Conservation (phyloP, 306 rosid species). For the Cucumis hystrix region DNA sequence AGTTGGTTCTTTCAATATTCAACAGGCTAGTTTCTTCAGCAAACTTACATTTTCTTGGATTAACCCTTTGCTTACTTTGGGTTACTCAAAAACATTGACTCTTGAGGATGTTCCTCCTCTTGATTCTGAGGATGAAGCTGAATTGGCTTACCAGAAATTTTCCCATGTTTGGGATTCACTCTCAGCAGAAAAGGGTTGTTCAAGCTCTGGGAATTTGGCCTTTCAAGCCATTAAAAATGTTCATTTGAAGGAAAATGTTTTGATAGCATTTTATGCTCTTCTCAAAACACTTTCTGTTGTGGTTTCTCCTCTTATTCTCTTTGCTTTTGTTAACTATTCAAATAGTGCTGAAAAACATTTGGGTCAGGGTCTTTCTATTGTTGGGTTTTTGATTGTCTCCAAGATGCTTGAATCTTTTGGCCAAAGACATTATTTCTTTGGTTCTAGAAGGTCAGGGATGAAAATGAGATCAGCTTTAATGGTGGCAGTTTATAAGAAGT, state of each 20-base stretch:
- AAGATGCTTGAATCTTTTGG: conserved; percentile 45
- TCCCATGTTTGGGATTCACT: conserved; percentile 37
- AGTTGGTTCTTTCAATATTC: conserved; percentile 3
- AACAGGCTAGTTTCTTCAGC: conserved; percentile 21
- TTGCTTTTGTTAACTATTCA: conserved; percentile 51
- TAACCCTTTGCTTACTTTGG: conserved; percentile 37
- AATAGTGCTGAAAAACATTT: conserved; percentile 16
- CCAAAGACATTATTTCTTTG: conserved; percentile 61
- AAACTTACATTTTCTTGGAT: conserved; percentile 61
- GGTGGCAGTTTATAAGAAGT: conserved; percentile 62
- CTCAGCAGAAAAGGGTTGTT: conserved; percentile 17
- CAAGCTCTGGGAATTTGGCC: conserved; percentile 26
- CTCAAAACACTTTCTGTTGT: conserved; percentile 31
- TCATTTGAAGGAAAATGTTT: conserved; percentile 39
- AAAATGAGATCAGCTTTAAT: conserved; percentile 69
- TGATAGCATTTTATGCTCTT: conserved; percentile 35
- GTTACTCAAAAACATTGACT: conserved; percentile 37
- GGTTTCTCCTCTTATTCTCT: conserved; percentile 50
- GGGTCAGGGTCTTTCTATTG: conserved; percentile 30
- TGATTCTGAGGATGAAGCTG: conserved; percentile 50
- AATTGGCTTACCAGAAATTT: conserved; percentile 28
- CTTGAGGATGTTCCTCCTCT: conserved; percentile 55
- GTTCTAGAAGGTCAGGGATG: conserved; percentile 55
- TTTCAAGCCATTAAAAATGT: conserved; percentile 32
- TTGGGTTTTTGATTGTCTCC: conserved; percentile 31